Percentiles rank a stretch among this genome's conserved stretches.
Evolutionary conservation across 73 alveolate genomes (phyloP).

Genomic region (Tetrahymena thermophila): DNA sequence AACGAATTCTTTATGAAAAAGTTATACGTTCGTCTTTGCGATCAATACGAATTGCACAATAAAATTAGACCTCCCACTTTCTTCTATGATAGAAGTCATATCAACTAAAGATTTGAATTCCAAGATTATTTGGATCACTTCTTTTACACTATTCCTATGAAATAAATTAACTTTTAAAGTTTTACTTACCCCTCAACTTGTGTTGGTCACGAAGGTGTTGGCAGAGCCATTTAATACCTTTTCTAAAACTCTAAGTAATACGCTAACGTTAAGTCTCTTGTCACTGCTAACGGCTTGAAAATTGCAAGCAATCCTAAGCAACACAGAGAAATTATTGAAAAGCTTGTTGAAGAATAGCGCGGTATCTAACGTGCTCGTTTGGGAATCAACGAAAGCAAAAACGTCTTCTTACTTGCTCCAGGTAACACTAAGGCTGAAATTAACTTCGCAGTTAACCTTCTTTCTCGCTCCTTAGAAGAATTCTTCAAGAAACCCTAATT

Average conservation of each 20-base stretch:
- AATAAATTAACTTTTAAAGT: constrained; percentile 30
- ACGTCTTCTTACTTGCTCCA: not conserved
- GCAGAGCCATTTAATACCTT: constrained; percentile 22
- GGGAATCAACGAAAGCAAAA: not conserved
- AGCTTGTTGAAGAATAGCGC: not conserved
- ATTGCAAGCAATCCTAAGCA: not conserved
- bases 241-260: constrained; percentile 8
- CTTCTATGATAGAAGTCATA: constrained; percentile 24
- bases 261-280: not conserved
- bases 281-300: not conserved
- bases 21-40: constrained; percentile 22
- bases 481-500: not conserved
- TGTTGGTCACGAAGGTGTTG: constrained; percentile 37
- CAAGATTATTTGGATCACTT: constrained; percentile 24
- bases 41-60: constrained; percentile 12
- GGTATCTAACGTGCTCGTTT: not conserved
- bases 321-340: not conserved
- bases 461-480: not conserved
- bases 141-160: constrained; percentile 16
- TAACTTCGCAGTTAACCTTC: not conserved
- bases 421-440: not conserved
- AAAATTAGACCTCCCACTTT: constrained; percentile 41
- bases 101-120: not conserved
- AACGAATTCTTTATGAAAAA: constrained; percentile 40
- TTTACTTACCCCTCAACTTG: constrained; percentile 37